Evolutionary conservation across 139 green algal species (phyloP), one percentile per base, ranked within the genome.

Genomic region (Yamagishiella unicocca): DNA sequence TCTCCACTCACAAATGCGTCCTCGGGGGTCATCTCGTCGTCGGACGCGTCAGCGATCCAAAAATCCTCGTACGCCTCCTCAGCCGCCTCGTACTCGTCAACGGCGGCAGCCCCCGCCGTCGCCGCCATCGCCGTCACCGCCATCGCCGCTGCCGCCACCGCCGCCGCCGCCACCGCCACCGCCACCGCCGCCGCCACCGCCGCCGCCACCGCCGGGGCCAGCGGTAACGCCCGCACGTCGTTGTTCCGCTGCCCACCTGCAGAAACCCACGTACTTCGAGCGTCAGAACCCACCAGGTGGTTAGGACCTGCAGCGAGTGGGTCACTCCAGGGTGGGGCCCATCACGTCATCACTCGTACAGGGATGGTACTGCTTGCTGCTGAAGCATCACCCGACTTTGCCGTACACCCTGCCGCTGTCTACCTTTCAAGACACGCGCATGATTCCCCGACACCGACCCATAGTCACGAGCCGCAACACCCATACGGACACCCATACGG

Each of bases 21-120:
- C 64, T 86, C 80, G 0, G 42, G 7, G 8, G 43, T 64, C 29
- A 85, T 5, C 40, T 75, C 62, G 25, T 77, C 80, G 25, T 77
- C 80, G 21, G 77, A 62, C 35, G 1, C 7, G 37, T 75, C 61
- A 29, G 29, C 42, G 17, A 86, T 86, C 80, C 80, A 86, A 61
- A 86, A 86, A 43, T 86, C 80, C 80, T 86, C 80, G 43, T 86
- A 86, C 42, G 31, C 21, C 64, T 86, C 43, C 29, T 75, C 79
- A 45, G 19, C 25, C 37, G 38, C 37, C 25, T 78, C 33, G 31
- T 74, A 25, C 31, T 74, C 66, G 66, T 74, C 66, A 25, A 46
- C 37, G 7, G 40, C 38, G 21, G 9, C 4, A 40, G 70, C 70
- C 9, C 24, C 70, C 70, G 38, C 10, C 58, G n/a, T 58, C 50